A percentile compares a stretch with the other conserved stretches of the same genome.
Evolutionary conservation across 202 grass and related monocot genomes (phyloP).

Genomic region (Digitaria exilis): DNA sequence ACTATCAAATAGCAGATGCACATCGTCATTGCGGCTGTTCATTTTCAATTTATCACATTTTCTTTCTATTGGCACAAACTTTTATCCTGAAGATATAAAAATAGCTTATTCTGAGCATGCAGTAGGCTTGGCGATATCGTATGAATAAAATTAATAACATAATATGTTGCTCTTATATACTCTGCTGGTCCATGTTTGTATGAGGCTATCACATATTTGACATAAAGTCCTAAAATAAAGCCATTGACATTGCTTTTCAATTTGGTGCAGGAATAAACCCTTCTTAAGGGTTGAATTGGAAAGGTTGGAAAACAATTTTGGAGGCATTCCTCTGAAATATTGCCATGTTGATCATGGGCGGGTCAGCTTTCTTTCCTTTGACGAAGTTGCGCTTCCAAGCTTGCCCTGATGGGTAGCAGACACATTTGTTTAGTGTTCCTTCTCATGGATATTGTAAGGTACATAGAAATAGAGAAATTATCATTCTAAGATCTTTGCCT

Average conservation of each 20-base stretch:
- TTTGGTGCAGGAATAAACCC: conserved; percentile 53
- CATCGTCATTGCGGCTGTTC: not conserved
- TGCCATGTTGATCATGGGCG: conserved; percentile 51
- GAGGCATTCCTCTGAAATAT: conserved; percentile 42
- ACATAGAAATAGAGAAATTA: not conserved
- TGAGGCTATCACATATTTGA: conserved; percentile 15
- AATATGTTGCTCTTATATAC: conserved; percentile 3
- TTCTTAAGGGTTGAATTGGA: conserved; percentile 66
- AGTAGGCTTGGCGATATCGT: not conserved
- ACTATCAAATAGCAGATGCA: not conserved
- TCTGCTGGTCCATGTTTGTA: not conserved
- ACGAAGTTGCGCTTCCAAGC: conserved; percentile 31
- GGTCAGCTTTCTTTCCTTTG: conserved; percentile 46
- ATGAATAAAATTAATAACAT: conserved; percentile 20
- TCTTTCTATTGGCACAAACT: not conserved
- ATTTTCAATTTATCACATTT: not conserved
- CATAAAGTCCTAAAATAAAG: not conserved
- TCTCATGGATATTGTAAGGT: not conserved
- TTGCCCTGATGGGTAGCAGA: conserved; percentile 34
- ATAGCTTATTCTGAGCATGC: not conserved
- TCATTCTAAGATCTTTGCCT: not conserved
- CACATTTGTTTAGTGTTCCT: not conserved
- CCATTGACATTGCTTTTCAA: not conserved
- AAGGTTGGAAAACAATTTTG: conserved; percentile 53
- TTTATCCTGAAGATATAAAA: not conserved